phyloP scores from a whole-genome alignment of 1,284 basidiomycete genomes.

The Salmacisia buchloeana region DNA sequence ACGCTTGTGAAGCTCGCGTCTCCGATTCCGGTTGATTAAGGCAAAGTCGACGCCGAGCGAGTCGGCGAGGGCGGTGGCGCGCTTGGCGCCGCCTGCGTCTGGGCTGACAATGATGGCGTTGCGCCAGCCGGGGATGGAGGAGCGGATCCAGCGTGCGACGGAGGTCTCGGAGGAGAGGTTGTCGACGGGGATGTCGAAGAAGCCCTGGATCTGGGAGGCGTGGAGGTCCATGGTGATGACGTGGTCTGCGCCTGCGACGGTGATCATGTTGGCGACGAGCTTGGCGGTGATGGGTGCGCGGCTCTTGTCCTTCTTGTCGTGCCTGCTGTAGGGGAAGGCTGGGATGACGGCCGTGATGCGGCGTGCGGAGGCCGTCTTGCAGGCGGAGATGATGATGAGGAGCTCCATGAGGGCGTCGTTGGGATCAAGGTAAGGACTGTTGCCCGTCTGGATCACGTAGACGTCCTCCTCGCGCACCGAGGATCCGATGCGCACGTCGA shows the following conservation, averaged over 20 bases:
- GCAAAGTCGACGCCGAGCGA: slow-evolving; percentile 94
- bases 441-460: slow-evolving; percentile 47
- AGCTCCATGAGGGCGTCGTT: slow-evolving; percentile 58
- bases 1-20: slow-evolving; percentile 41
- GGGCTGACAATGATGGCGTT: slow-evolving; percentile 90
- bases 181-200: slow-evolving; percentile 98
- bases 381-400: slow-evolving; percentile 82
- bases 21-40: slow-evolving; percentile 79
- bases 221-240: slow-evolving; percentile 99
- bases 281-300: slow-evolving; percentile 97
- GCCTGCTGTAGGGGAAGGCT: slow-evolving; percentile 91
- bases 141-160: slow-evolving; percentile 63
- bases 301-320: slow-evolving; percentile 97
- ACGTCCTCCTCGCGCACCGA: slow-evolving; percentile 81
- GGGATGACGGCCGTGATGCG: slow-evolving; percentile 97
- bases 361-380: slow-evolving; percentile 92
- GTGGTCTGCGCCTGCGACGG: slow-evolving; percentile 93
- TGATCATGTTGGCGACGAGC: slow-evolving; percentile 94
- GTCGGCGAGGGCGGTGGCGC: slow-evolving; percentile 89
- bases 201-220: slow-evolving; percentile 96
- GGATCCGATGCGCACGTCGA: slow-evolving; percentile 65
- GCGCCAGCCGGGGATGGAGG: slow-evolving; percentile 76
- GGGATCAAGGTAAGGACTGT: slow-evolving; percentile 43
- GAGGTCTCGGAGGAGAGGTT: slow-evolving; percentile 57
- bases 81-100: slow-evolving; percentile 95